phyloP scores from a whole-genome alignment of 768 basidiomycete genomes.

The Collybiopsis luxurians region DNA sequence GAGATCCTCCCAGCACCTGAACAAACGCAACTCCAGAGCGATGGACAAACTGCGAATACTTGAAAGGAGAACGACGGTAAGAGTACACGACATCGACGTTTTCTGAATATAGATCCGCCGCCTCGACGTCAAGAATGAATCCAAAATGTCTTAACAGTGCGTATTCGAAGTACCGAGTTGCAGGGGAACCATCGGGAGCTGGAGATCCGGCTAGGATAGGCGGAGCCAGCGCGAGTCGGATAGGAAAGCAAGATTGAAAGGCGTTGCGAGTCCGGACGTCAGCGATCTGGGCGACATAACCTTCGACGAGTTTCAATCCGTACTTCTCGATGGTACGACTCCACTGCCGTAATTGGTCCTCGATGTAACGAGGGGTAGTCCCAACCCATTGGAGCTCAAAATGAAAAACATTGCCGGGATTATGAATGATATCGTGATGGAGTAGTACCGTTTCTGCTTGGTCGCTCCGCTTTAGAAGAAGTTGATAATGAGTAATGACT shows the following conservation, averaged over 20 bases:
- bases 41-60: slow-evolving; percentile 91
- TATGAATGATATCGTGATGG: slow-evolving; percentile 94
- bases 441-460: slow-evolving; percentile 86
- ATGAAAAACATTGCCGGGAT: slow-evolving; percentile 92
- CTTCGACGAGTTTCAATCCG: slow-evolving; percentile 90
- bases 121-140: slow-evolving; percentile 85
- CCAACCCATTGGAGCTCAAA: slow-evolving; percentile 98
- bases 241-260: slow-evolving; percentile 88
- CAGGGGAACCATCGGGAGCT: slow-evolving; percentile 65
- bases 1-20: slow-evolving; percentile 75
- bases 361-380: slow-evolving; percentile 87
- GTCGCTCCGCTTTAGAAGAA: slow-evolving; percentile 60
- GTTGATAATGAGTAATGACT: neutral
- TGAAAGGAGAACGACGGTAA: slow-evolving; percentile 76
- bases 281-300: slow-evolving; percentile 88
- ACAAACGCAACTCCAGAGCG: slow-evolving; percentile 87
- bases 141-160: slow-evolving; percentile 72
- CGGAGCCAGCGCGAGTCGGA: slow-evolving; percentile 73
- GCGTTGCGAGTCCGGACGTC: slow-evolving; percentile 84
- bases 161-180: slow-evolving; percentile 77
- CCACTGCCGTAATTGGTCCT: slow-evolving; percentile 84
- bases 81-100: slow-evolving; percentile 85
- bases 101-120: slow-evolving; percentile 70
- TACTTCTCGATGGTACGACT: slow-evolving; percentile 81
- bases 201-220: slow-evolving; percentile 69